These are phyloP conservation scores for Wallacemonas sp. DNA, from an alignment of 208 protist species.

Conservation along the genomic window DNA sequence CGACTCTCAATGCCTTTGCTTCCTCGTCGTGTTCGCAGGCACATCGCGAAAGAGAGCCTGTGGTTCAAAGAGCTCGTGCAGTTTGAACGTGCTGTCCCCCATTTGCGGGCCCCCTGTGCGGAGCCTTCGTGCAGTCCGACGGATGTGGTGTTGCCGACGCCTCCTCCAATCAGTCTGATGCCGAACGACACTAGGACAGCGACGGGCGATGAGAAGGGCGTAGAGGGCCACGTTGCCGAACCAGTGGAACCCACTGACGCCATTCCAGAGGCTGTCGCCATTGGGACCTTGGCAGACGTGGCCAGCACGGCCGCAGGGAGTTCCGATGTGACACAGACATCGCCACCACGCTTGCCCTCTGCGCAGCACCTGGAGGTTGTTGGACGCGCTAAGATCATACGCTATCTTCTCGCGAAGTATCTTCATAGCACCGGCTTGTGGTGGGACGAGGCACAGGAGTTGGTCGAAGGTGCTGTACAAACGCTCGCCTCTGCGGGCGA, in stretches of 20 bases:
- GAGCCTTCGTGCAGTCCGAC: no score
- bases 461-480: slow-evolving; percentile 21
- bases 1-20: slow-evolving; percentile 38
- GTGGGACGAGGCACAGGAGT: slow-evolving; percentile 15
- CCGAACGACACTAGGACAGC: no score
- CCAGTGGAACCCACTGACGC: not conserved
- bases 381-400: slow-evolving; percentile 20
- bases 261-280: not conserved
- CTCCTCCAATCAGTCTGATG: no score
- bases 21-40: slow-evolving; percentile 28
- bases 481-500: no score
- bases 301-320: not conserved
- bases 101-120: no score
- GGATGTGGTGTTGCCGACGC: no score
- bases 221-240: not conserved
- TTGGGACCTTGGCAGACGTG: not conserved
- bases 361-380: slow-evolving; percentile 9
- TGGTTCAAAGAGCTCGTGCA: slow-evolving; percentile 42
- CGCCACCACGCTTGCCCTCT: not conserved
- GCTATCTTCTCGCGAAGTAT: slow-evolving; percentile 16
- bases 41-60: slow-evolving; percentile 32
- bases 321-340: no score
- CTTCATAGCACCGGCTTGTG: slow-evolving; percentile 12
- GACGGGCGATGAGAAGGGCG: no score
- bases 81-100: no score